Percentiles rank a stretch among this genome's conserved stretches.
Evolutionary conservation across 1,284 basidiomycete species (phyloP).

Genomic region (Neonothopanus nambi): DNA sequence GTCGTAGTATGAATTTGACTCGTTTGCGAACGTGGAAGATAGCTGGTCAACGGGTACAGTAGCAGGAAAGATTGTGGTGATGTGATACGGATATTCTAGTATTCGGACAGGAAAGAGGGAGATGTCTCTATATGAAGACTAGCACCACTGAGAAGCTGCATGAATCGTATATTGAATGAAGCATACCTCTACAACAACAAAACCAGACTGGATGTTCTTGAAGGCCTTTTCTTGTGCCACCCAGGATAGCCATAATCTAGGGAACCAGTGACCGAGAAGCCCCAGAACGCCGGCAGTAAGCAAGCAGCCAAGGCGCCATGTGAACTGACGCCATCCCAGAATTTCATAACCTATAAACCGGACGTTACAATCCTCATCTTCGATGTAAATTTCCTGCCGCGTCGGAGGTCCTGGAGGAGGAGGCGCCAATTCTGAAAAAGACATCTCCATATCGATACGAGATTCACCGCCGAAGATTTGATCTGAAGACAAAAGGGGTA

Average conservation of each 20-base stretch:
- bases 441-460: constrained; percentile 74
- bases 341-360: constrained; percentile 90
- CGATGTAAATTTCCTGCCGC: constrained; percentile 84
- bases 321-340: constrained; percentile 58
- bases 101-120: constrained; percentile 72
- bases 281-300: constrained; percentile 77
- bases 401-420: constrained; percentile 78
- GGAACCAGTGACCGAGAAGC: constrained; percentile 92
- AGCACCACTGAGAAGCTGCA: constrained; percentile 19
- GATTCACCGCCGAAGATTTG: constrained; percentile 80
- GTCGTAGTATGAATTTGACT: constrained; percentile 29
- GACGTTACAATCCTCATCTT: constrained; percentile 90
- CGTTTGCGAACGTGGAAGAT: constrained; percentile 24
- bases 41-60: constrained; percentile 19
- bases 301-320: constrained; percentile 78
- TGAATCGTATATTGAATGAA: not conserved
- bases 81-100: constrained; percentile 73
- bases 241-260: constrained; percentile 85
- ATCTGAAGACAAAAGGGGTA: constrained; percentile 72
- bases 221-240: constrained; percentile 88
- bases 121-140: constrained; percentile 84
- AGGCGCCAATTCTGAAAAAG: constrained; percentile 57
- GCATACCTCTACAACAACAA: constrained; percentile 89
- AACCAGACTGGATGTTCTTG: constrained; percentile 66
- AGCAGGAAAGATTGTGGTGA: constrained; percentile 75